Base-by-base conservation (phyloP, 2,329 filamentous ascomycete species). In the Paramyrothecium roridum region DNA sequence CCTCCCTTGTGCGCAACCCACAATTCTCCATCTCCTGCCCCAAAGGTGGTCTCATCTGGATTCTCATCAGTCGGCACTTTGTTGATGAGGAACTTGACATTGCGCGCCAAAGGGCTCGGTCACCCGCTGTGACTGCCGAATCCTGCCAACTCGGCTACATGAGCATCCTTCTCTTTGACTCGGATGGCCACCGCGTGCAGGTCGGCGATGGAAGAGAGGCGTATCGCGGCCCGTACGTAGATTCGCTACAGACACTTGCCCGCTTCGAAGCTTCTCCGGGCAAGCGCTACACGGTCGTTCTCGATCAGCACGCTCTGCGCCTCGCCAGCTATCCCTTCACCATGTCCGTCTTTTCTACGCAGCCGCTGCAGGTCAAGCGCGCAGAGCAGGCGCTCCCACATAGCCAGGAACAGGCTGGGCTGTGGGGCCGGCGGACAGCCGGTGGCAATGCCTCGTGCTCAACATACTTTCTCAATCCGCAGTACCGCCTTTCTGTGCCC, bases 161-260 rank as follows among this genome's bases (percentile, higher is more conserved):
- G 73, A 91, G 90, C 63, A 81, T 99, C 23, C 91, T 91, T 56
- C 80, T 95, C 1, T 97, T 93, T 68, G 80, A 88, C 19, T 84
- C 84, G 30, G 69, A 80, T 43, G 93, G 93, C 2, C 79, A 85
- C 37, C 82, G 86, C 50, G 86, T 97, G 0, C 87, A 91, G 61
- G 78, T 95, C 16, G 86, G 85, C 53, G 90, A 93, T 54, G 84
- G 85, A 30, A 30, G 26, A 8, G 83, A 86, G 22, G 70, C 90
- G 0, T 85, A 90, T 63, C 85, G 88, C 37, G 89, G 89, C 1
- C 90, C 91, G n/a, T 96, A 91, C 59, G 91, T 98, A 34, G 93
- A 97, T 71, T 96, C 93, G 2, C 92, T 92, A 2, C 96, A 98
- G 70, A 96, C 90, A 1, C 83, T 99, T 8, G 84, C 96, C 48